Base-by-base conservation (phyloP, 2,329 filamentous ascomycete species). In the Botryotinia narcissicola region DNA sequence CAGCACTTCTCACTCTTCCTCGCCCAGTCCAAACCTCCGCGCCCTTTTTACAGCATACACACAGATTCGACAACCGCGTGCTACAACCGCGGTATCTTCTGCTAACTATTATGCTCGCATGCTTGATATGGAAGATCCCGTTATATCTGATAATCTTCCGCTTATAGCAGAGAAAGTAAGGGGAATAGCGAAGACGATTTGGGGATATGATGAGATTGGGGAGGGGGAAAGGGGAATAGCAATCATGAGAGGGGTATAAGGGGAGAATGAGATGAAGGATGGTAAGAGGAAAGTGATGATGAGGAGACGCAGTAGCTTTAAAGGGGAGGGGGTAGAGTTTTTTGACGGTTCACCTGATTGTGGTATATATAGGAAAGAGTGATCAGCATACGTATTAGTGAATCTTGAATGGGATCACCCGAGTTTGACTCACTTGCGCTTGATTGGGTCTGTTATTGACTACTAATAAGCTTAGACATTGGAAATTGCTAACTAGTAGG, bases 121-220 rank as follows among this genome's bases (percentile, higher is more conserved):
- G 35, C 44, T 54, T 18, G 64, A 68, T 12, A 68, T 68, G 64
- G 46, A 68, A 40, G 64, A 68, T 40, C 32, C 46, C 0, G 0
- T 40, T 1, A 40, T 67, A 18, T 29, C 32, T 8, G 64, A 67
- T 40, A 14, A 67, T 40, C 32, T 67, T 1, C 25, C 32, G 4
- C 44, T 37, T 25, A 37, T 67, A 14, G 44, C 4, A 16, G 44
- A 51, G 29, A n/a, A 51, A 16, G 44, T 67, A 1, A 14, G 46
- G 25, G 25, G 35, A 2, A 68, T 68, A 3, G 64, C 32, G 2
- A 35, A 54, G 14, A 14, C 2, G 35, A 54, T 68, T 0, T 54
- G 64, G 35, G 64, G 64, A 25, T 67, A 67, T 51, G 46, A 67
- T 67, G 63, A 67, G 32, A n/a, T 68, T 29, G 35, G 22, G 32